Evolutionary conservation across 164 flowering plant species (phyloP).

Genomic region (Cinnamomum micranthum): DNA sequence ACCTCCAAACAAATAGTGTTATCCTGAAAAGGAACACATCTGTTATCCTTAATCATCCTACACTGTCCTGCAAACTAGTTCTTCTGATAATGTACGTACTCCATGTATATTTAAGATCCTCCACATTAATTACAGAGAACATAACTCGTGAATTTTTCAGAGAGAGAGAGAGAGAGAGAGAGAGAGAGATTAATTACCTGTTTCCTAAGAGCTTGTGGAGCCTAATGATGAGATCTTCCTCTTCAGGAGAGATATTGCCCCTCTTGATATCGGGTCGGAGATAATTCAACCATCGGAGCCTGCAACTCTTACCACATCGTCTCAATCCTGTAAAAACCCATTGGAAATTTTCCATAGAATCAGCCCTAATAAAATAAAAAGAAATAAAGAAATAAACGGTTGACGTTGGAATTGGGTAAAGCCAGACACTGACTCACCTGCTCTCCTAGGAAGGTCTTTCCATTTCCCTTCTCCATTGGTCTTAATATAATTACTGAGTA

Average conservation of each 20-base stretch:
- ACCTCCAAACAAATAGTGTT: too few species aligned
- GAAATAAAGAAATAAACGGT: neutral
- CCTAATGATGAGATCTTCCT: slow-evolving; percentile 31
- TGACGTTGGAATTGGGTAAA: neutral
- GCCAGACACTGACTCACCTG: slow-evolving; percentile 13
- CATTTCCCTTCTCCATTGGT: slow-evolving; percentile 26
- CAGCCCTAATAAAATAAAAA: neutral
- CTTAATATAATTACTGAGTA: slow-evolving; percentile 19
- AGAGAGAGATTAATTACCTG: slow-evolving; percentile 7
- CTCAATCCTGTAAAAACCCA: slow-evolving; percentile 20
- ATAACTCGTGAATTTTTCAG: neutral
- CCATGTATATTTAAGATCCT: too few species aligned
- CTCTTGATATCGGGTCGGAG: slow-evolving; percentile 31
- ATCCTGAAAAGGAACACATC: too few species aligned
- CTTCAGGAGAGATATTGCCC: slow-evolving; percentile 28
- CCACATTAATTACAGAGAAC: too few species aligned
- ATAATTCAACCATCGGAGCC: slow-evolving; percentile 30
- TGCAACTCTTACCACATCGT: slow-evolving; percentile 31
- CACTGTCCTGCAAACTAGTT: too few species aligned
- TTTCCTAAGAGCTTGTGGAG: slow-evolving; percentile 31
- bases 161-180: neutral
- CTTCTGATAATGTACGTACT: too few species aligned
- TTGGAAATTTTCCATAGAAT: neutral
- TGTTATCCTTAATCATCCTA: too few species aligned
- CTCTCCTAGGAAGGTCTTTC: slow-evolving; percentile 27